A percentile compares a stretch with the other conserved stretches of the same genome.
These are phyloP conservation scores for Exophiala sp. DNA, from an alignment of 2,329 filamentous ascomycete species.

Conservation along the genomic window DNA sequence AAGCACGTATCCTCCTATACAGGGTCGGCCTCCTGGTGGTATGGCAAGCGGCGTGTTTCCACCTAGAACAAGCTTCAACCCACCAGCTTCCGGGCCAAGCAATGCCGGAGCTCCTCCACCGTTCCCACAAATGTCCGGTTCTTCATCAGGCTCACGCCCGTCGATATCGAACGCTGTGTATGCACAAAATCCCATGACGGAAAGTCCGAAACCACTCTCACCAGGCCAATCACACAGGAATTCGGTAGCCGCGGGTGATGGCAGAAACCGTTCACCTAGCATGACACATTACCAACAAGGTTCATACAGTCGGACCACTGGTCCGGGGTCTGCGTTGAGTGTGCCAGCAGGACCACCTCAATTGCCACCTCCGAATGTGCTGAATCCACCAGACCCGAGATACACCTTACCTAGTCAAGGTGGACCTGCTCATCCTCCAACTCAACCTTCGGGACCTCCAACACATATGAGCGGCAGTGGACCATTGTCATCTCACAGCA, in stretches of 20 bases:
- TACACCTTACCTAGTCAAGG: slow-evolving; percentile 41
- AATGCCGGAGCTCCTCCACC: slow-evolving; percentile 33
- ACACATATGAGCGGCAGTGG: slow-evolving; percentile 35
- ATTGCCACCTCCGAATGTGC: slow-evolving; percentile 41
- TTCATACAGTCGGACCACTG: slow-evolving; percentile 28
- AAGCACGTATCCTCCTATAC: slow-evolving; percentile 74
- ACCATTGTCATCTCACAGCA: slow-evolving; percentile 29
- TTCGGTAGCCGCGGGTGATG: slow-evolving; percentile 38
- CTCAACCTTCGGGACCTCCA: slow-evolving; percentile 31
- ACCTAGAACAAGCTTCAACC: slow-evolving; percentile 55
- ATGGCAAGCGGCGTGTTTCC: slow-evolving; percentile 58
- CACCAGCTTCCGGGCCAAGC: slow-evolving; percentile 47
- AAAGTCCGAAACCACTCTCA: slow-evolving; percentile 77
- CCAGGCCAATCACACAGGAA: slow-evolving; percentile 36
- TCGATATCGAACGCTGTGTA: slow-evolving; percentile 57
- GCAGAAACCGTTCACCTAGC: slow-evolving; percentile 43
- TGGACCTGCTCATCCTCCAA: slow-evolving; percentile 33
- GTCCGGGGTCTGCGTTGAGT: slow-evolving; percentile 29
- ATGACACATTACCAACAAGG: slow-evolving; percentile 41
- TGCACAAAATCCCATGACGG: slow-evolving; percentile 70
- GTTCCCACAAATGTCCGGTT: slow-evolving; percentile 36
- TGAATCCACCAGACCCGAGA: slow-evolving; percentile 42
- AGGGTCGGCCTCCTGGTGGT: slow-evolving; percentile 48
- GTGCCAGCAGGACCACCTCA: slow-evolving; percentile 42
- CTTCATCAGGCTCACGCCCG: slow-evolving; percentile 39